A percentile compares a stretch with the other conserved stretches of the same genome.
These are phyloP conservation scores for Naematelia aurantialba DNA, from an alignment of 768 basidiomycete species.

Conservation along the genomic window DNA sequence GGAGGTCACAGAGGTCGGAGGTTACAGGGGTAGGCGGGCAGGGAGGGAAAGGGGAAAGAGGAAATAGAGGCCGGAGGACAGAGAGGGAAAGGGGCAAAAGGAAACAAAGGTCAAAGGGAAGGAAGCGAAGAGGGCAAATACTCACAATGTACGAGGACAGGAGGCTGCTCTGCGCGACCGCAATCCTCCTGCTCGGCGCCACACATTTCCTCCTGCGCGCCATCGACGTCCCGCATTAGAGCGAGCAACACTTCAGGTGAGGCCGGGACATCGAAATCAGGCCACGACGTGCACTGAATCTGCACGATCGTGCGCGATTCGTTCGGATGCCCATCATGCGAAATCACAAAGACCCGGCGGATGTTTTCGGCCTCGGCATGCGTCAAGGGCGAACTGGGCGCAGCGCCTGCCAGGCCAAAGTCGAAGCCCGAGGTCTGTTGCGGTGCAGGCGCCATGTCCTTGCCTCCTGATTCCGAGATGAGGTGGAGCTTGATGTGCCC, in stretches of 20 bases:
- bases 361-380: conserved; percentile 43
- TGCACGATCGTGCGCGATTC: conserved; percentile 71
- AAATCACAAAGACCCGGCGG: conserved; percentile 61
- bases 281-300: conserved; percentile 91
- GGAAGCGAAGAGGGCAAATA: neutral
- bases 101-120: neutral
- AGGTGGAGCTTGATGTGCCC: conserved; percentile 67
- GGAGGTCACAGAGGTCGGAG: too few species aligned
- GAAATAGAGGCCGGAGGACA: neutral
- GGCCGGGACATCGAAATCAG: conserved; percentile 91
- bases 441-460: conserved; percentile 44
- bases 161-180: conserved; percentile 22
- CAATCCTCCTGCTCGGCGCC: conserved; percentile 1
- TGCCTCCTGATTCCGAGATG: conserved; percentile 55
- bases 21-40: too few species aligned
- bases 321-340: conserved; percentile 61
- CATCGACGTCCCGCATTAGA: conserved; percentile 69
- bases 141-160: conserved; percentile 49
- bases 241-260: conserved; percentile 70
- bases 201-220: conserved; percentile 29
- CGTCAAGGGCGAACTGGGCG: conserved; percentile 7
- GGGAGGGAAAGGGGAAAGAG: too few species aligned
- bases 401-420: conserved; percentile 48
- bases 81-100: neutral
- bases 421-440: conserved; percentile 53